Conservation (phyloP, 2,329 filamentous ascomycete genomes). For the Catunica adiposa region DNA sequence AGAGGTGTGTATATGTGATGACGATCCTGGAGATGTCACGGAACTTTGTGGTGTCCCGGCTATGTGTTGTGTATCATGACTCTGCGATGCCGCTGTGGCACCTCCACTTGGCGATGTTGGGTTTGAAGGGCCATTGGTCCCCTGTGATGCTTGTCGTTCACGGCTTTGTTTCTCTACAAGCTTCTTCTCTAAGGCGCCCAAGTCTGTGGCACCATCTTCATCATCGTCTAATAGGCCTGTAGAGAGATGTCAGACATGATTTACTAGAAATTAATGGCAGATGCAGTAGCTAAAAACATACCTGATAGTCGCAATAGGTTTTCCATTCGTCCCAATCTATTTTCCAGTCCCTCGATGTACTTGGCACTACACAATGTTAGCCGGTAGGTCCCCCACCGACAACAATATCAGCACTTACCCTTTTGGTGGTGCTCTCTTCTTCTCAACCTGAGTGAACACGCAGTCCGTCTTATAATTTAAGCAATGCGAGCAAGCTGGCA, state of each 20-base stretch:
- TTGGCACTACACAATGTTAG: slow-evolving; percentile 49
- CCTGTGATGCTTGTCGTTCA: slow-evolving; percentile 19
- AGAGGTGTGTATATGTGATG: not conserved
- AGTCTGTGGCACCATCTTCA: slow-evolving; percentile 58
- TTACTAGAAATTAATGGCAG: not conserved
- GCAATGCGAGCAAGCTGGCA: slow-evolving; percentile 88
- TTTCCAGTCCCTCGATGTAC: slow-evolving; percentile 94
- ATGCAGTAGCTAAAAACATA: slow-evolving; percentile 18
- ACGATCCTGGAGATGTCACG: slow-evolving; percentile 36
- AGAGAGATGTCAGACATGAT: not conserved
- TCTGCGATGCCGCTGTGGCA: slow-evolving; percentile 18
- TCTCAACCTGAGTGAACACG: slow-evolving; percentile 94
- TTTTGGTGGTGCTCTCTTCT: slow-evolving; percentile 94
- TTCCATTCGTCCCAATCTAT: slow-evolving; percentile 90
- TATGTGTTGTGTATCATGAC: slow-evolving; percentile 24
- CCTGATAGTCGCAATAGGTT: slow-evolving; percentile 71
- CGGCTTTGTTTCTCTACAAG: slow-evolving; percentile 40
- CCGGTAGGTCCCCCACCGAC: not conserved
- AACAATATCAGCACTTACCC: slow-evolving; percentile 41
- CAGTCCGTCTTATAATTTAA: slow-evolving; percentile 97
- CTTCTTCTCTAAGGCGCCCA: slow-evolving; percentile 73
- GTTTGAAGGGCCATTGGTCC: slow-evolving; percentile 31
- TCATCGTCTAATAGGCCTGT: slow-evolving; percentile 66
- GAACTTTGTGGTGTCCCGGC: slow-evolving; percentile 35
- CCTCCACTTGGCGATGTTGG: slow-evolving; percentile 36